Evolutionary conservation across 371 early-diverging fungal genomes (phyloP).

Genomic region (Mortierella sp.): DNA sequence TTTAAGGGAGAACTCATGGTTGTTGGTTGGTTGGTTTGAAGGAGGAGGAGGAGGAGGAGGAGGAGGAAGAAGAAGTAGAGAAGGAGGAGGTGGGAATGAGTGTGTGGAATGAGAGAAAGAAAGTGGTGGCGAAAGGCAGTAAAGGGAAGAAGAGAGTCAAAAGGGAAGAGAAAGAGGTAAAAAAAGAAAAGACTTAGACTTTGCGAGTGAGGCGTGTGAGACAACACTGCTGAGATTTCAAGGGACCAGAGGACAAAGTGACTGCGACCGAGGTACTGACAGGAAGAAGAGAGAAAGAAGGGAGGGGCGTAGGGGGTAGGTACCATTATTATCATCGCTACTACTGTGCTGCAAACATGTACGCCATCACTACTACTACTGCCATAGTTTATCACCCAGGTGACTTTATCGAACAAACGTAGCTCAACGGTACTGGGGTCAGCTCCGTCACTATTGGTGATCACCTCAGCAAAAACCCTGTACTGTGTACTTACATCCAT

Average conservation of each 20-base stretch:
- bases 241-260: background rate
- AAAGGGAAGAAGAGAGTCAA: background rate
- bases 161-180: background rate
- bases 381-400: too few species aligned
- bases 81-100: background rate
- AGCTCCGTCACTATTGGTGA: too few species aligned
- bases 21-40: background rate
- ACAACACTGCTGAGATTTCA: background rate
- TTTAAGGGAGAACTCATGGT: constrained; percentile 50
- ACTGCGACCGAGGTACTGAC: background rate
- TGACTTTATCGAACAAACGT: too few species aligned
- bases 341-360: too few species aligned
- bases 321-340: too few species aligned
- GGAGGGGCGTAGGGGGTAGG: too few species aligned
- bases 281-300: background rate
- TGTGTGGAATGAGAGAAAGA: background rate
- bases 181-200: background rate
- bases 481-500: too few species aligned
- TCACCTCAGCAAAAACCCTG: too few species aligned
- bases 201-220: background rate
- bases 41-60: background rate
- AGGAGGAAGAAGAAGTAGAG: constrained; percentile 1
- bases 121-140: background rate
- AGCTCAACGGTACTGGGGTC: too few species aligned
- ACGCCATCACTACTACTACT: too few species aligned